Evolutionary conservation across 2,329 filamentous ascomycete genomes (phyloP), one percentile per base, ranked within the genome.

Genomic region (Ophiostoma sp.): DNA sequence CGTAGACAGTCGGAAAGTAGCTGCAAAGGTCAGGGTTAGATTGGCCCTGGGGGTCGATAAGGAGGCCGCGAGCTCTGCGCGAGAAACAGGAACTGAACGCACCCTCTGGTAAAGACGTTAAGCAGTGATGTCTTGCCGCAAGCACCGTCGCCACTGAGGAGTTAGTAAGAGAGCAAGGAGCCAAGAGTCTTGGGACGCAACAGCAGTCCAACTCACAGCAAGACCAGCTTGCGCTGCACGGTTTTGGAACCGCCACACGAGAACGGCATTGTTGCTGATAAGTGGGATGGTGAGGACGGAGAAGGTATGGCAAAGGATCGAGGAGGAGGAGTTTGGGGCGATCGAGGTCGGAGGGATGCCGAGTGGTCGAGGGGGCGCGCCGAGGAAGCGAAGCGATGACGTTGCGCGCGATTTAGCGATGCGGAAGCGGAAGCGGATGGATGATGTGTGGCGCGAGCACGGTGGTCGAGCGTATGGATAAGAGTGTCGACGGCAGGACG

Each of bases 61-160:
- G 27, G 27, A 27, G 27, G 27, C 27, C 27, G 27, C 27, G 27
- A 27, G 27, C 27, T 27, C 27, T 27, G 2, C 2, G 27, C 27
- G 27, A 27, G 38, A 47, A 67, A 66, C 14, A 41, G 42, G 63
- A 49, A 42, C 40, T 62, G 52, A 62, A 82, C 87, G 74, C 82
- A 96, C 90, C 94, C 94, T 90, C 94, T 88, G 74, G 95, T 99
- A 81, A 99, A 99, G 78, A 99, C 95, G 78, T 99, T 99, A 75
- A 99, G 82, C 76, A 98, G 81, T 72, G 93, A 97, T 68, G 95
- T 99, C 85, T 99, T 99, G 77, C 94, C 94, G 79, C 91, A 96
- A 74, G 94, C 94, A 84, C 94, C 94, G 78, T 98, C 94, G 75
- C 94, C 94, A 77, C 93, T 97, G 75, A 4, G 27, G 27, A 6